These are phyloP conservation scores for Alternaria solani DNA, from an alignment of 2,329 filamentous ascomycete species.

Conservation along the genomic window DNA sequence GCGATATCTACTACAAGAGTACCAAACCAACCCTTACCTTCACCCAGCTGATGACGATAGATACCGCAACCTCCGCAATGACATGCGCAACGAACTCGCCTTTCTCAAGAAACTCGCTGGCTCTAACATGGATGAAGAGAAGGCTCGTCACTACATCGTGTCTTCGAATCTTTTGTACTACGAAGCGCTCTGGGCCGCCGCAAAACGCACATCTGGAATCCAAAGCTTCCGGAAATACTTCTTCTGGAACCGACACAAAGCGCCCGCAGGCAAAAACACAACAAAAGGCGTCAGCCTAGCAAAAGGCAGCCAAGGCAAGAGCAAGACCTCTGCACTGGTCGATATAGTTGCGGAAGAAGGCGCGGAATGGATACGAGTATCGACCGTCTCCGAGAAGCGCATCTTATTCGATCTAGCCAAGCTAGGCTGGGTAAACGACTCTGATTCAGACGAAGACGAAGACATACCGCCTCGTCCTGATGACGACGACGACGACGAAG, in stretches of 20 bases:
- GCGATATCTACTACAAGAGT: background rate
- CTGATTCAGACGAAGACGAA: slow-evolving; percentile 55
- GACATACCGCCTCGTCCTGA: slow-evolving; percentile 44
- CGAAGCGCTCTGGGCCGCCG: slow-evolving; percentile 68
- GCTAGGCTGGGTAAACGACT: slow-evolving; percentile 65
- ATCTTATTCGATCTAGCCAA: slow-evolving; percentile 74
- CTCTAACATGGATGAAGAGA: slow-evolving; percentile 35
- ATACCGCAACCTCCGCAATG: slow-evolving; percentile 40
- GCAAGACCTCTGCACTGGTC: slow-evolving; percentile 64
- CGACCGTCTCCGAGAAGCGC: slow-evolving; percentile 69
- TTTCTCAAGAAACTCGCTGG: slow-evolving; percentile 43
- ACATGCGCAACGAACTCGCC: slow-evolving; percentile 47
- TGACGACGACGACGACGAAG: slow-evolving; percentile 60
- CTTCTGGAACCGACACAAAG: slow-evolving; percentile 39
- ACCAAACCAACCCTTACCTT: background rate
- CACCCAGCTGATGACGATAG: background rate
- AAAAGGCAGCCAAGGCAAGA: slow-evolving; percentile 50
- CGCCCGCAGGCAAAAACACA: slow-evolving; percentile 30
- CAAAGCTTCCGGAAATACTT: slow-evolving; percentile 60
- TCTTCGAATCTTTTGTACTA: slow-evolving; percentile 74
- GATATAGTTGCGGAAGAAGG: slow-evolving; percentile 72
- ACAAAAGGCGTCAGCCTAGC: slow-evolving; percentile 33
- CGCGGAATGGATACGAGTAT: slow-evolving; percentile 73
- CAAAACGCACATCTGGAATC: slow-evolving; percentile 65
- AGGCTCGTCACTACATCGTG: slow-evolving; percentile 63